Percentiles rank a stretch among this genome's conserved stretches.
Conservation (phyloP, 345 rosid genomes). For the Geranium brycei region DNA sequence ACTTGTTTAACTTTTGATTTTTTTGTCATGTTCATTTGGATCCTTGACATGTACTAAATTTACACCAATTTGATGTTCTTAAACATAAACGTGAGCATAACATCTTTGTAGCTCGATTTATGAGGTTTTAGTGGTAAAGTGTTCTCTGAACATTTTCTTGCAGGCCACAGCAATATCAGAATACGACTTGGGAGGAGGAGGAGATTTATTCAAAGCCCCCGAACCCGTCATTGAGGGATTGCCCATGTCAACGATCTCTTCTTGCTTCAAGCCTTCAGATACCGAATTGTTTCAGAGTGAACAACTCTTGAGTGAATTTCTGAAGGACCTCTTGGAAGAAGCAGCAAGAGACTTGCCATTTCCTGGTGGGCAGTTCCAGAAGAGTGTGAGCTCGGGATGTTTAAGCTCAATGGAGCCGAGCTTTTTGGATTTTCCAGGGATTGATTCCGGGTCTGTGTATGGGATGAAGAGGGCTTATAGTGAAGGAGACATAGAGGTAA, state of each 20-base stretch:
- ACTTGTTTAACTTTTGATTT: neutral
- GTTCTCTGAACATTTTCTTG: conserved; percentile 29
- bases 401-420: conserved; percentile 58
- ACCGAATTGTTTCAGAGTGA: conserved; percentile 57
- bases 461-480: conserved; percentile 94
- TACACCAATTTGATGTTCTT: neutral
- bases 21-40: neutral
- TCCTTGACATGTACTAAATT: neutral
- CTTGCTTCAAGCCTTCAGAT: conserved; percentile 56
- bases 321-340: conserved; percentile 76
- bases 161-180: conserved; percentile 44
- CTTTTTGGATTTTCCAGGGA: conserved; percentile 44
- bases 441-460: conserved; percentile 53
- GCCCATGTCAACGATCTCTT: conserved; percentile 67
- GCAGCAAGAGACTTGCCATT: conserved; percentile 35
- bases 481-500: conserved; percentile 94
- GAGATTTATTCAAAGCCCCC: conserved; percentile 89
- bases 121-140: neutral
- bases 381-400: conserved; percentile 65
- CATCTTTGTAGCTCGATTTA: neutral
- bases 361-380: conserved; percentile 37
- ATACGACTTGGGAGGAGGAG: conserved; percentile 79
- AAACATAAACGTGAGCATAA: neutral
- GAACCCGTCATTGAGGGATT: conserved; percentile 70
- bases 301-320: conserved; percentile 59